A percentile compares a stretch with the other conserved stretches of the same genome.
phyloP scores from a whole-genome alignment of 176 grass and related monocot genomes.

The Echinochloa phyllopogon region DNA sequence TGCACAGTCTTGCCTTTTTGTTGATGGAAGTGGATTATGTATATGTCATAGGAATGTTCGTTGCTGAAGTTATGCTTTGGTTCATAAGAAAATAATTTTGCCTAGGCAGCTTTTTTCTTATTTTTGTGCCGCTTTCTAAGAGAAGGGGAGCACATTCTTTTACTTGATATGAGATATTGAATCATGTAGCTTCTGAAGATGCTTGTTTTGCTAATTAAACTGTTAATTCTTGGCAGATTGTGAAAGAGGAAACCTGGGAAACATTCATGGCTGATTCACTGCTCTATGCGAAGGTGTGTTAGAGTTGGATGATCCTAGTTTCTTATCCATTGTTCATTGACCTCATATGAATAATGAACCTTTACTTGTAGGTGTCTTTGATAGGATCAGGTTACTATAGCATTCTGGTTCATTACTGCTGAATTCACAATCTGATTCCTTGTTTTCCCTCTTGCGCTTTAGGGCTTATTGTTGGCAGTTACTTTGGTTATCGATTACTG shows the following conservation, averaged over 20 bases:
- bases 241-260: constrained; percentile 93
- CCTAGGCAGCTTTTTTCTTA: background rate
- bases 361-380: constrained; percentile 17
- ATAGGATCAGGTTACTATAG: background rate
- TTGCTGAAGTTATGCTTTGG: background rate
- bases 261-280: constrained; percentile 69
- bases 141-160: background rate
- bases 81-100: background rate
- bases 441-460: constrained; percentile 24
- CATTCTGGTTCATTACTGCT: background rate
- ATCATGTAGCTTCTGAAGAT: constrained; percentile 19
- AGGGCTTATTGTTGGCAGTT: constrained; percentile 84
- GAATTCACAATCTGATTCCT: background rate
- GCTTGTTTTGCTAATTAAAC: constrained; percentile 16
- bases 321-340: constrained; percentile 26
- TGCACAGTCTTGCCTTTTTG: background rate
- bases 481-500: constrained; percentile 75
- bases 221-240: constrained; percentile 58
- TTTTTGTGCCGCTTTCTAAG: background rate
- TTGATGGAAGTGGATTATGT: background rate
- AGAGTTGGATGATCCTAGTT: background rate
- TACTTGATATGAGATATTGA: background rate
- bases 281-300: constrained; percentile 78
- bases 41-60: background rate
- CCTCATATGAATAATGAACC: background rate